These are phyloP conservation scores for Rhypophila decipiens DNA, from an alignment of 495 filamentous ascomycete genomes.

Conservation along the genomic window DNA sequence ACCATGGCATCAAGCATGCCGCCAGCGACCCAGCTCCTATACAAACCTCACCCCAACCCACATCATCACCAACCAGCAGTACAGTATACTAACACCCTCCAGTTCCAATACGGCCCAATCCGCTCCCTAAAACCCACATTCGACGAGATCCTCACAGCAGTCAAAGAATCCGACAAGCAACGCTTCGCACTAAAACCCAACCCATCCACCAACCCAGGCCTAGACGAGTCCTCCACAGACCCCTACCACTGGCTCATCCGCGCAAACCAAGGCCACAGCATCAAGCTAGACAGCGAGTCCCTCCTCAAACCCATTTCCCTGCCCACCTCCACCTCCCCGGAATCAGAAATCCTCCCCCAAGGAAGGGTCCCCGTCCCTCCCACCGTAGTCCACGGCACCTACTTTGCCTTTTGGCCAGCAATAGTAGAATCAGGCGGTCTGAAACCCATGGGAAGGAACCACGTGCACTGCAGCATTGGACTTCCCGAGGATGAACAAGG, in stretches of 20 bases:
- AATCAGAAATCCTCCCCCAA: conserved; percentile 13
- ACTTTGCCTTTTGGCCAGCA: conserved; percentile 62
- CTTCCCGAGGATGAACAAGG: conserved; percentile 38
- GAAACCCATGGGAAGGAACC: conserved; percentile 71
- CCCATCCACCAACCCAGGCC: conserved; percentile 28
- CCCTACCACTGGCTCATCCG: conserved; percentile 77
- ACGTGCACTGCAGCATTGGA: conserved; percentile 79
- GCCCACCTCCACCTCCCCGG: conserved; percentile 30
- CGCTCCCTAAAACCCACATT: conserved; percentile 65
- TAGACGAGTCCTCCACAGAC: conserved; percentile 30
- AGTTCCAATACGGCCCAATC: conserved; percentile 68
- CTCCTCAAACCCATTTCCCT: conserved; percentile 61
- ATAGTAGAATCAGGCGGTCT: conserved; percentile 72
- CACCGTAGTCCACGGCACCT: conserved; percentile 80
- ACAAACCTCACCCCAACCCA: neutral
- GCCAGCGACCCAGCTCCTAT: neutral
- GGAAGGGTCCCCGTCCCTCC: conserved; percentile 41
- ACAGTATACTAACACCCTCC: conserved; percentile 6
- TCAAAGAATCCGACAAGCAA: conserved; percentile 78
- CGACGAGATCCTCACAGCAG: conserved; percentile 63
- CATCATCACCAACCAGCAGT: too few relatives aligned
- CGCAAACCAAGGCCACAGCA: conserved; percentile 85
- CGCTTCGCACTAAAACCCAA: conserved; percentile 63
- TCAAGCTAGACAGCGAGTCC: conserved; percentile 59
- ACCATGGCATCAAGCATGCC: neutral